Evolutionary conservation across 208 protist genomes (phyloP).

Genomic region (Trypanosoma congolense): DNA sequence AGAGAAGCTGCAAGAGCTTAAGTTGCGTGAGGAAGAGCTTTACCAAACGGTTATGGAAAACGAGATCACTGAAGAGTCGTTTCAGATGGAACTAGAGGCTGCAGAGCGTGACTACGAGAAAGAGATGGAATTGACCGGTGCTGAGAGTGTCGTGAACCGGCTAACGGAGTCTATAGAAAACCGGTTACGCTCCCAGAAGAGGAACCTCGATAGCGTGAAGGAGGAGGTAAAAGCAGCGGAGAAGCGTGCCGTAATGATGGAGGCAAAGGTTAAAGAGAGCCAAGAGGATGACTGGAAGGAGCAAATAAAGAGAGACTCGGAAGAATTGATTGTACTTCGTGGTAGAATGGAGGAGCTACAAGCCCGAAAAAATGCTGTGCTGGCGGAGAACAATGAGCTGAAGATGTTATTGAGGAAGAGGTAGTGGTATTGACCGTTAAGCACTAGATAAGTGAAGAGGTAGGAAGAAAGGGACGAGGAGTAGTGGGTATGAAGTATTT

Average conservation of each 20-base stretch:
- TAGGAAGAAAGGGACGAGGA: not conserved
- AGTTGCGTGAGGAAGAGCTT: too few species aligned
- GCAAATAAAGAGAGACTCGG: constrained; percentile 12
- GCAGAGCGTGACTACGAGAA: constrained; percentile 17
- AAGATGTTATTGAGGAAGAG: constrained; percentile 16
- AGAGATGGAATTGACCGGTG: constrained; percentile 23
- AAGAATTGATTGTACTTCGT: constrained; percentile 7
- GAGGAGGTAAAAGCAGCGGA: constrained; percentile 13
- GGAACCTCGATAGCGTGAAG: constrained; percentile 17
- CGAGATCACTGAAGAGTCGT: constrained; percentile 28
- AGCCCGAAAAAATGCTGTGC: constrained; percentile 31
- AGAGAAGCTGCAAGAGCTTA: constrained; percentile 23
- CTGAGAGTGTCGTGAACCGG: constrained; percentile 26
- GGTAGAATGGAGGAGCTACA: constrained; percentile 9
- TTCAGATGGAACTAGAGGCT: constrained; percentile 21
- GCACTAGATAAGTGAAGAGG: not conserved
- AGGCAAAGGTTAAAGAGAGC: constrained; percentile 30
- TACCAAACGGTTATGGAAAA: constrained; percentile 28
- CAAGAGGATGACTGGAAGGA: constrained; percentile 25
- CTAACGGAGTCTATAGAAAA: constrained; percentile 6
- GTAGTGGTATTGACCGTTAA: constrained; percentile 2
- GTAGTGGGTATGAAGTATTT: not conserved
- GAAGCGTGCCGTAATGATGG: constrained; percentile 35
- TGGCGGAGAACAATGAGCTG: constrained; percentile 35
- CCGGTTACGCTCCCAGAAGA: constrained; percentile 15